Percentiles rank a stretch among this genome's conserved stretches.
These are phyloP conservation scores for Hericium alpestre DNA, from an alignment of 768 basidiomycete species.

Conservation along the genomic window DNA sequence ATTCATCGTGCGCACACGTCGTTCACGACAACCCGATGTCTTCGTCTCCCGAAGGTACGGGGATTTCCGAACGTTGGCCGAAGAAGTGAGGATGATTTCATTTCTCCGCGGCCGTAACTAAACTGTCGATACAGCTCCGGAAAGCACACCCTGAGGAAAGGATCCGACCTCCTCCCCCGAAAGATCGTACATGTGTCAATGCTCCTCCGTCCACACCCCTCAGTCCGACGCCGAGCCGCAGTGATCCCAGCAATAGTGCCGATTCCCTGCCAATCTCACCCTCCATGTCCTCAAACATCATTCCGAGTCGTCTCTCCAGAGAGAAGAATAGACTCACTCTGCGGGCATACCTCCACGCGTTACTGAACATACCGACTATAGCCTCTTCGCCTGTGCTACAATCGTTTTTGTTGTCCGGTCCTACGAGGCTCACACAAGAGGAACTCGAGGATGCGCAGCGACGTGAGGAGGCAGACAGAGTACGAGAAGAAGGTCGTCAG, in stretches of 20 bases:
- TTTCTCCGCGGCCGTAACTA: slow-evolving; percentile 3
- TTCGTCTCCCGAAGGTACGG: slow-evolving; percentile 91
- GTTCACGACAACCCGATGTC: slow-evolving; percentile 61
- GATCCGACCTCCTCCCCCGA: slow-evolving; percentile 76
- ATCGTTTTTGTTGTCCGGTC: slow-evolving; percentile 74
- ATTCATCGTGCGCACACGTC: slow-evolving; percentile 85
- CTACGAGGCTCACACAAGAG: slow-evolving; percentile 53
- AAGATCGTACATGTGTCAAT: slow-evolving; percentile 70
- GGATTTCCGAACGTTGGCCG: slow-evolving; percentile 82
- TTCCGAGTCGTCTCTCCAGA: slow-evolving; percentile 46
- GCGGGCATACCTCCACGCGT: slow-evolving; percentile 78
- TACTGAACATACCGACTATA: slow-evolving; percentile 63
- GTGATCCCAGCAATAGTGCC: slow-evolving; percentile 9
- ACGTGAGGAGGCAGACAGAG: slow-evolving; percentile 80
- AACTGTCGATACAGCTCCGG: slow-evolving; percentile 47
- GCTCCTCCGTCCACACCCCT: slow-evolving; percentile 30
- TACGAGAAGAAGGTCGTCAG: slow-evolving; percentile 80
- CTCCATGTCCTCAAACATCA: not conserved
- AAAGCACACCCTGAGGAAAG: slow-evolving; percentile 76
- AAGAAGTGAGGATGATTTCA: slow-evolving; percentile 44
- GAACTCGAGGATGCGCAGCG: slow-evolving; percentile 71
- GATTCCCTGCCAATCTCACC: slow-evolving; percentile 17
- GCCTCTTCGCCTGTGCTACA: slow-evolving; percentile 78
- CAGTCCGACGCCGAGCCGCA: slow-evolving; percentile 2
- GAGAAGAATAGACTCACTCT: slow-evolving; percentile 95